These are phyloP conservation scores for Macroventuria anomochaeta DNA, from an alignment of 2,329 filamentous ascomycete species.

Conservation along the genomic window DNA sequence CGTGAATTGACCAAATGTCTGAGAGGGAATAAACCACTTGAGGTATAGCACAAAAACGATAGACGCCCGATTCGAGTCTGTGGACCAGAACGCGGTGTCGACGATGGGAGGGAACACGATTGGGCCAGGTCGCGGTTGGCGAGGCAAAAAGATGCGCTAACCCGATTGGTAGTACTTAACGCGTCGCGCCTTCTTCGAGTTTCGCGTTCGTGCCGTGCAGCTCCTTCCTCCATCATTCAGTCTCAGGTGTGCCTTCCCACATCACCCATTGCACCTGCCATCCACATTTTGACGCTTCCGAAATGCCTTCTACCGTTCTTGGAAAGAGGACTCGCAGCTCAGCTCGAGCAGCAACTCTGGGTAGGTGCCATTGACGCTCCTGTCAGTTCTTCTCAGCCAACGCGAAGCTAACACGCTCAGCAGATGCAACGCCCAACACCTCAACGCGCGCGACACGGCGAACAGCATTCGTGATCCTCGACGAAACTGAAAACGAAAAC, in stretches of 20 bases:
- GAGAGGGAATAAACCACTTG: neutral
- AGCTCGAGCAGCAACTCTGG: constrained; percentile 29
- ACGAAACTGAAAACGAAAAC: constrained; percentile 73
- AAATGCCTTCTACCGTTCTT: constrained; percentile 46
- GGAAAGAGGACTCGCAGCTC: constrained; percentile 50
- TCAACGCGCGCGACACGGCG: constrained; percentile 52
- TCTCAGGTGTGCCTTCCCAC: constrained; percentile 27
- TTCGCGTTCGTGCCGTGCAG: constrained; percentile 19
- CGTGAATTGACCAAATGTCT: neutral
- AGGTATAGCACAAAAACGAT: neutral
- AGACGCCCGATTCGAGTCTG: neutral
- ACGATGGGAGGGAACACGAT: neutral
- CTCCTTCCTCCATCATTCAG: constrained; percentile 25
- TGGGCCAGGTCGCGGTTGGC: neutral
- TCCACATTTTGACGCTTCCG: constrained; percentile 11
- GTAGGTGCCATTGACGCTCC: constrained; percentile 30
- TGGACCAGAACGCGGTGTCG: neutral
- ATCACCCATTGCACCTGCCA: constrained; percentile 31
- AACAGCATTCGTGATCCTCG: constrained; percentile 54
- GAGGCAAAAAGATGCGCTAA: neutral
- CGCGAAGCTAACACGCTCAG: constrained; percentile 34
- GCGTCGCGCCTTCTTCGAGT: constrained; percentile 28
- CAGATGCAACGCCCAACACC: constrained; percentile 32
- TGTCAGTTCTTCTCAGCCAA: constrained; percentile 16
- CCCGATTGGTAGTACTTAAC: constrained; percentile 22